Evolutionary conservation across 345 rosid genomes (phyloP).

Genomic region (Citrus mangshanensis): DNA sequence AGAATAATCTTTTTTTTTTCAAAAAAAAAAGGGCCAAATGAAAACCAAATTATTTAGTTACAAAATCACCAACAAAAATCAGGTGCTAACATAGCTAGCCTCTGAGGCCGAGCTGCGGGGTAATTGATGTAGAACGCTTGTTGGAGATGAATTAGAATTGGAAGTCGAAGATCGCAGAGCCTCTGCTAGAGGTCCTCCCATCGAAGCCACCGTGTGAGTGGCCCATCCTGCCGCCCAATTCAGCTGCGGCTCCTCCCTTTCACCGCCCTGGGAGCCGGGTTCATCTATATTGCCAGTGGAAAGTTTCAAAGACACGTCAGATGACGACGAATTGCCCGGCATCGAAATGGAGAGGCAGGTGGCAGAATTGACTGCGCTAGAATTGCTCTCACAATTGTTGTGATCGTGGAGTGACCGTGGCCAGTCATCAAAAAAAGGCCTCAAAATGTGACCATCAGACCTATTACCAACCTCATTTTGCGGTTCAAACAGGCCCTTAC

Average conservation of each 20-base stretch:
- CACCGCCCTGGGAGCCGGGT: slow-evolving; percentile 19
- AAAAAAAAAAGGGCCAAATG: neutral
- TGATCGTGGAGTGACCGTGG: slow-evolving; percentile 56
- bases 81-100: slow-evolving; percentile 30
- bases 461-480: slow-evolving; percentile 35
- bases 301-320: slow-evolving; percentile 83
- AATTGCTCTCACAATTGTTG: slow-evolving; percentile 32
- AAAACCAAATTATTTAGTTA: neutral
- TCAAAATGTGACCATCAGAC: slow-evolving; percentile 58
- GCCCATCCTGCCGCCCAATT: slow-evolving; percentile 66
- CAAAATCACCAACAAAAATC: slow-evolving; percentile 1
- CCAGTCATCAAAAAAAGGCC: slow-evolving; percentile 93
- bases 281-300: slow-evolving; percentile 62
- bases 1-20: neutral
- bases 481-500: slow-evolving; percentile 38
- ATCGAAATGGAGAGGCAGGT: slow-evolving; percentile 70
- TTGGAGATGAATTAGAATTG: slow-evolving; percentile 61
- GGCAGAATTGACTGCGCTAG: slow-evolving; percentile 35
- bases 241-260: slow-evolving; percentile 43
- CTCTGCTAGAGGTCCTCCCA: slow-evolving; percentile 95
- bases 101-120: slow-evolving; percentile 42
- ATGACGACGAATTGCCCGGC: slow-evolving; percentile 61
- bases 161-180: slow-evolving; percentile 64
- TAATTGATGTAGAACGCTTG: slow-evolving; percentile 73
- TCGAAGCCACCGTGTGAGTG: slow-evolving; percentile 43